Conservation (phyloP, 2,329 filamentous ascomycete genomes). For the Botrytis fragariae region DNA sequence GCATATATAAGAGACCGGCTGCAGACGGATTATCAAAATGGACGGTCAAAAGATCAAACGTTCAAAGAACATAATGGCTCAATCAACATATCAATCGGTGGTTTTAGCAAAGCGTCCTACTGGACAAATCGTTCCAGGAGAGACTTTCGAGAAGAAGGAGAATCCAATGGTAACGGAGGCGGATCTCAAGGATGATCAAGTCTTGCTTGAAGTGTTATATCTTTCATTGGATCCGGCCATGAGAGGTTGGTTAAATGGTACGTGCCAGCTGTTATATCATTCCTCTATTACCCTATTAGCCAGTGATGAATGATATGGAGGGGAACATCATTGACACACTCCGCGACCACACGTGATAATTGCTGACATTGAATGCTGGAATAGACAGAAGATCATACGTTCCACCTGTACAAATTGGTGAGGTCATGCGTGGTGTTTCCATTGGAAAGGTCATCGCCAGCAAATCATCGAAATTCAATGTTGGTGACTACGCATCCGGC, state of each 20-base stretch:
- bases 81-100: slow-evolving; percentile 42
- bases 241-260: slow-evolving; percentile 67
- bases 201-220: slow-evolving; percentile 61
- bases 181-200: slow-evolving; percentile 60
- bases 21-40: slow-evolving; percentile 6
- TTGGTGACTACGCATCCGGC: slow-evolving; percentile 57
- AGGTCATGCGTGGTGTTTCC: slow-evolving; percentile 63
- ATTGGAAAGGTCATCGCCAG: slow-evolving; percentile 62
- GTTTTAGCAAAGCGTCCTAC: slow-evolving; percentile 63
- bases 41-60: slow-evolving; percentile 22
- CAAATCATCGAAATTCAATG: slow-evolving; percentile 52
- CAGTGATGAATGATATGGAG: neutral
- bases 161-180: slow-evolving; percentile 45
- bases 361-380: neutral
- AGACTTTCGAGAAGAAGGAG: slow-evolving; percentile 59
- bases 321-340: neutral
- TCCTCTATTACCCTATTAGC: slow-evolving; percentile 13
- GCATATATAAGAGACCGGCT: slow-evolving; percentile 4
- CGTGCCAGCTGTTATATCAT: slow-evolving; percentile 22
- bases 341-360: slow-evolving; percentile 10
- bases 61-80: slow-evolving; percentile 35
- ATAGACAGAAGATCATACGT: slow-evolving; percentile 57
- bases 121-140: slow-evolving; percentile 58
- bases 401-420: slow-evolving; percentile 65
- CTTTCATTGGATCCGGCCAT: slow-evolving; percentile 73